Base-by-base conservation (phyloP, 2,329 filamentous ascomycete species). In the Ascochyta clinopodiicola region DNA sequence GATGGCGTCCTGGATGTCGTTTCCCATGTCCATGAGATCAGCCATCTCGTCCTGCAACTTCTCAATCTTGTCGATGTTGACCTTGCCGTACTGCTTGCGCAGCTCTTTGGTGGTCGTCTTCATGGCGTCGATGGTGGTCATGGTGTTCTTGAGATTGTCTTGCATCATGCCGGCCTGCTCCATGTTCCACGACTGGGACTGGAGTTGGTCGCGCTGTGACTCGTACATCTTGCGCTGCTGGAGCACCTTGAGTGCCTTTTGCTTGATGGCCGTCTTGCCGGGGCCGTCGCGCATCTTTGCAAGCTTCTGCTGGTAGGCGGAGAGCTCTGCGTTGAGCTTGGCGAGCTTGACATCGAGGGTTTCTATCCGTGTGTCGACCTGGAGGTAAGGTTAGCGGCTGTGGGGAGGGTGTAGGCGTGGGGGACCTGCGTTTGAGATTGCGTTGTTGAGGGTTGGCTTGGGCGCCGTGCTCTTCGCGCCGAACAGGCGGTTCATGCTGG, bases 1-100 rank as follows among this genome's bases (percentile, higher is more conserved):
- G 53, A 99, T 89, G 63, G 90, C 93, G 79, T 98, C 95, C 78
- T 99, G 92, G 56, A 99, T 99, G 77, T 99, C 95, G 77, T 98
- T 98, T 3, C 95, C 94, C 58, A 97, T 88, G 72, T 99, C 95
- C 86, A 99, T 91, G 68, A 99, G 77, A 78, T 99, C 95, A 6
- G 93, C 93, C 95, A 99, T 98, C 79, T 99, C 94, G 75, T 99
- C 95, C 84, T 99, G 94, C 83, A 99, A 85, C 65, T 89, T 84
- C 83, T 99, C 95, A 68, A 99, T 98, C 83, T 96, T 92, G 78
- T 98, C 95, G 50, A 99, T 89, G 71, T 99, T 90, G 63, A 99
- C 90, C 81, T 97, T 97, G 67, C 94, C 94, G 73, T 98, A 98
- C 81, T 98, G 94, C 76, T 91, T 90, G 73, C 88, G 88, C 61